Conservation (phyloP, 116 monocot species). For the Papilionanthe hybrid region DNA sequence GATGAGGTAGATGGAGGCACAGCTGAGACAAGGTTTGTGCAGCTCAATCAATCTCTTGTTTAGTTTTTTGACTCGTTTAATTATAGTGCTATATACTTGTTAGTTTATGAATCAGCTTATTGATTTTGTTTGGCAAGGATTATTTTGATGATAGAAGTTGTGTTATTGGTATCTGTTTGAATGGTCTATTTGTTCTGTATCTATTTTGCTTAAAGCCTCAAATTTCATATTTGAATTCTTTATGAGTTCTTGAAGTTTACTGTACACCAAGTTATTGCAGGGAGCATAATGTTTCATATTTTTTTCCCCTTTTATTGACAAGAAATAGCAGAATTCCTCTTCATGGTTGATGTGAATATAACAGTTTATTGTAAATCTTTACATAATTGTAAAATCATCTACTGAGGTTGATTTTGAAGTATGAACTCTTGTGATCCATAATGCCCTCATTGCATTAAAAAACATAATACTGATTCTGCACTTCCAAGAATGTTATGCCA, state of each 20-base stretch:
- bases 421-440: too few relatives aligned
- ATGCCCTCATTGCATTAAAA: too few relatives aligned
- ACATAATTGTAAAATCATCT: neutral
- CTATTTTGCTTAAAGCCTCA: neutral
- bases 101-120: conserved; percentile 10
- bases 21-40: conserved; percentile 5
- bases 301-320: neutral
- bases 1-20: neutral
- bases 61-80: conserved; percentile 1
- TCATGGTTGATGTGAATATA: neutral
- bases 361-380: neutral
- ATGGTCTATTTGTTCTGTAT: neutral
- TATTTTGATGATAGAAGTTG: neutral
- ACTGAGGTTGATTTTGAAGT: neutral
- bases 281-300: neutral
- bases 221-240: neutral
- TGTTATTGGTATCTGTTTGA: neutral
- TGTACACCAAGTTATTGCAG: neutral
- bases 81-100: conserved; percentile 4
- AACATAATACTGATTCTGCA: too few relatives aligned
- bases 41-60: neutral
- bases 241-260: neutral
- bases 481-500: too few relatives aligned
- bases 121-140: conserved; percentile 14
- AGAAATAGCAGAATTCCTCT: neutral